A percentile compares a stretch with the other conserved stretches of the same genome.
These are phyloP conservation scores for Nissolia schottii DNA, from an alignment of 306 rosid species.

Conservation along the genomic window DNA sequence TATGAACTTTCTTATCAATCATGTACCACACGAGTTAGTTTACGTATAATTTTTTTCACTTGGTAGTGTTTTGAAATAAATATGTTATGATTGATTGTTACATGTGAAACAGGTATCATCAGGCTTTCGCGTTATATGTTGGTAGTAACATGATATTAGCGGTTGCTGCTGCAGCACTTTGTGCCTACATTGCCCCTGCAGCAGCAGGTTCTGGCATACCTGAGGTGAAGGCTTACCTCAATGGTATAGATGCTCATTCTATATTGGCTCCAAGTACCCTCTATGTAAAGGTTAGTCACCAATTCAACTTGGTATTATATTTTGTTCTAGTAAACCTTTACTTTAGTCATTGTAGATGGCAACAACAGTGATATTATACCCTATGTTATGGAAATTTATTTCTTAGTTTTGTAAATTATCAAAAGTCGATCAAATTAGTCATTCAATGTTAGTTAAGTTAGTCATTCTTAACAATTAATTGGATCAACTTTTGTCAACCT, in stretches of 20 bases:
- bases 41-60: background rate
- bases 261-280: slow-evolving; percentile 81
- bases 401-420: too few relatives aligned
- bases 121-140: slow-evolving; percentile 48
- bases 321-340: too few relatives aligned
- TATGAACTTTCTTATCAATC: background rate
- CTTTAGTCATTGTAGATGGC: too few relatives aligned
- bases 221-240: slow-evolving; percentile 89
- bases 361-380: too few relatives aligned
- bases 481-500: too few relatives aligned
- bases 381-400: too few relatives aligned
- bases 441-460: too few relatives aligned
- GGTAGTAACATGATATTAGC: slow-evolving; percentile 56
- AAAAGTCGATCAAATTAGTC: too few relatives aligned
- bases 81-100: background rate
- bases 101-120: slow-evolving; percentile 55
- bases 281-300: slow-evolving; percentile 81
- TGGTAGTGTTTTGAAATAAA: slow-evolving; percentile 19
- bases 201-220: slow-evolving; percentile 96
- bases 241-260: slow-evolving; percentile 68
- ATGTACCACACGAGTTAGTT: background rate
- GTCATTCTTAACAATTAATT: too few relatives aligned
- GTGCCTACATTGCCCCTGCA: slow-evolving; percentile 72
- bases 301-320: too few relatives aligned
- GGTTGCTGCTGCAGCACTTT: slow-evolving; percentile 52